Evolutionary conservation across 2,329 filamentous ascomycete species (phyloP).

Genomic region (Diaporthe sp.): DNA sequence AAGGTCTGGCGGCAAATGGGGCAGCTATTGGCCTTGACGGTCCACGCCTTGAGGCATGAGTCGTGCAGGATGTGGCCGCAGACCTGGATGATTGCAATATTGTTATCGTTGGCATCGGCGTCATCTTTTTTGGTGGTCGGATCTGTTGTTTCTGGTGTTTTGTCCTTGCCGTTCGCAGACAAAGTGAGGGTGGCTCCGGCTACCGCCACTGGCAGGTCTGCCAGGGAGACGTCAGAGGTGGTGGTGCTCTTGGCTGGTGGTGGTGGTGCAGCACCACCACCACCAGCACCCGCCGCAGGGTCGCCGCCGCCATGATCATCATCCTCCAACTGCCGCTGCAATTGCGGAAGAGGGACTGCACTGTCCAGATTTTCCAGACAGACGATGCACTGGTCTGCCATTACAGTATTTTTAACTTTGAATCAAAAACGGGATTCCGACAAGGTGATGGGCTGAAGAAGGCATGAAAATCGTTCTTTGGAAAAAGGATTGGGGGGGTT

Average conservation of each 20-base stretch:
- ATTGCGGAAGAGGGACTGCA: conserved; percentile 46
- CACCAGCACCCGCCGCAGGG: conserved; percentile 31
- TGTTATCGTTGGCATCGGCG: conserved; percentile 52
- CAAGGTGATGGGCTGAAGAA: conserved; percentile 56
- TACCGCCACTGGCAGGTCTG: conserved; percentile 43
- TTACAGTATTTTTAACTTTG: conserved; percentile 54
- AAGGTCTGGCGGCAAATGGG: conserved; percentile 95
- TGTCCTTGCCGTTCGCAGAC: conserved; percentile 48
- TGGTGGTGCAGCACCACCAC: conserved; percentile 37
- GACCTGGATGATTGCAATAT: conserved; percentile 74
- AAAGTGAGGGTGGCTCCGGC: conserved; percentile 43
- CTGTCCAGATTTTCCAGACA: conserved; percentile 72
- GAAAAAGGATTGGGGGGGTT: conserved; percentile 32
- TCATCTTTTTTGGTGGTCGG: conserved; percentile 43
- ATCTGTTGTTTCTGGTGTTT: conserved; percentile 45
- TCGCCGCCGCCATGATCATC: conserved; percentile 44
- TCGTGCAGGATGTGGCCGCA: conserved; percentile 96
- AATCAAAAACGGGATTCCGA: conserved; percentile 49
- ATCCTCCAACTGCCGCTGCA: conserved; percentile 40
- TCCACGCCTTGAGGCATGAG: conserved; percentile 93
- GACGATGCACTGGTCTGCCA: conserved; percentile 78
- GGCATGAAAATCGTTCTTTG: conserved; percentile 59
- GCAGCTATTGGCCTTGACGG: conserved; percentile 96
- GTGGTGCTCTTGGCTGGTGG: conserved; percentile 34
- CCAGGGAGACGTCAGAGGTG: conserved; percentile 38